A percentile compares a stretch with the other conserved stretches of the same genome.
These are phyloP conservation scores for Cytospora piceae DNA, from an alignment of 2,329 filamentous ascomycete species.

Conservation along the genomic window DNA sequence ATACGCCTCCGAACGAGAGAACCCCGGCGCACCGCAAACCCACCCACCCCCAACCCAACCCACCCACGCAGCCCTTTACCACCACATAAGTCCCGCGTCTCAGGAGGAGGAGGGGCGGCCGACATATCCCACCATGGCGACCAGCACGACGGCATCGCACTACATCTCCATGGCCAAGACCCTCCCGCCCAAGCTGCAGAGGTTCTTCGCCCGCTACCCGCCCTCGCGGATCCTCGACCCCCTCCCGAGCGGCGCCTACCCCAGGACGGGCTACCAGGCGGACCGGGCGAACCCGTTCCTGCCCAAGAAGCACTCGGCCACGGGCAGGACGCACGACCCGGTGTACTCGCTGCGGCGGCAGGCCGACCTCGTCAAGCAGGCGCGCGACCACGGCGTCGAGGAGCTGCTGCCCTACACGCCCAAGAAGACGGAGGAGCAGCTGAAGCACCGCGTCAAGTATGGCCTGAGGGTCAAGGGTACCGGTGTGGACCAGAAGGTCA, in stretches of 20 bases:
- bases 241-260: conserved; percentile 41
- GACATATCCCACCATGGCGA: conserved; percentile 29
- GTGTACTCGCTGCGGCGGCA: conserved; percentile 83
- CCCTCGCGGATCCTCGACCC: conserved; percentile 63
- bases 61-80: conserved; percentile 9
- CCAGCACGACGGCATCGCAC: conserved; percentile 37
- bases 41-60: not conserved
- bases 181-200: conserved; percentile 76
- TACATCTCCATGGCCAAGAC: conserved; percentile 66
- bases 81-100: conserved; percentile 29
- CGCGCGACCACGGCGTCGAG: conserved; percentile 76
- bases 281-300: conserved; percentile 78
- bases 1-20: not conserved
- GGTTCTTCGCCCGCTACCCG: conserved; percentile 90
- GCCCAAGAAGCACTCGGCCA: conserved; percentile 75
- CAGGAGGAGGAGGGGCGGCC: conserved; percentile 26
- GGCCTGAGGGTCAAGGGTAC: conserved; percentile 89
- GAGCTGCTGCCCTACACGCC: conserved; percentile 75
- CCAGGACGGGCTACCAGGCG: conserved; percentile 55
- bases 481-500: conserved; percentile 88
- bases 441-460: conserved; percentile 74
- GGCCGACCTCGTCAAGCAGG: conserved; percentile 88
- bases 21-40: not conserved
- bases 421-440: conserved; percentile 74
- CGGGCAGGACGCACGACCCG: conserved; percentile 82